phyloP scores from a whole-genome alignment of 805 yeast species.

The Debaryomyces castellii region DNA sequence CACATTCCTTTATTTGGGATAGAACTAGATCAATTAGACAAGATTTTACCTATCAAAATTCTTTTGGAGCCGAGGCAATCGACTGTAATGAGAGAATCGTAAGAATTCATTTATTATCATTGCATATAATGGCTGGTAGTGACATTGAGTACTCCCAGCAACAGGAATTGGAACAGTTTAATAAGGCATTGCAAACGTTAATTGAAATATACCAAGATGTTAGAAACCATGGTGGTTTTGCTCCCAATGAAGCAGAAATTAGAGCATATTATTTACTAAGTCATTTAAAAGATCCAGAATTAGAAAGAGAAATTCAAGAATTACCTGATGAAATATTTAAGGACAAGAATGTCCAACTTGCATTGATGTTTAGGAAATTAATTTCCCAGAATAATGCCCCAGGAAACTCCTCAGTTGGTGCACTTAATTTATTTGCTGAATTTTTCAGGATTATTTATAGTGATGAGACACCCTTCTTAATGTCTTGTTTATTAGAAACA shows the following conservation, averaged over 20 bases:
- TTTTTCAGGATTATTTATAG: conserved; percentile 60
- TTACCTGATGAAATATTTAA: conserved; percentile 59
- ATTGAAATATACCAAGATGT: conserved; percentile 84
- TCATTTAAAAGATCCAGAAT: conserved; percentile 80
- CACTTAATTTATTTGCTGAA: conserved; percentile 56
- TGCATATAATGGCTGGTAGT: conserved; percentile 82
- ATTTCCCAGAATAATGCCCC: conserved; percentile 61
- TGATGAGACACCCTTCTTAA: conserved; percentile 56
- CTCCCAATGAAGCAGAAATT: conserved; percentile 90
- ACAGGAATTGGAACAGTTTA: conserved; percentile 93
- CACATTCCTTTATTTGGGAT: conserved; percentile 95
- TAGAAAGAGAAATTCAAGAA: conserved; percentile 71
- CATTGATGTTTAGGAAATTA: conserved; percentile 66
- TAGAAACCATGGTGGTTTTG: conserved; percentile 61
- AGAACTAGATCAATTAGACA: conserved; percentile 95
- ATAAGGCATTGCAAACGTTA: conserved; percentile 84
- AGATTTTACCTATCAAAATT: conserved; percentile 94
- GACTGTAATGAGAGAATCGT: conserved; percentile 92
- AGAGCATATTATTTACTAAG: conserved; percentile 82
- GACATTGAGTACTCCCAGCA: conserved; percentile 80
- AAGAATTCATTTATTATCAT: conserved; percentile 75
- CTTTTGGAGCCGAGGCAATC: conserved; percentile 88
- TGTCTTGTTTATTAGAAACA: conserved; percentile 74
- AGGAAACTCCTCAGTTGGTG: conserved; percentile 51
- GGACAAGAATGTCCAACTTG: conserved; percentile 62